These are phyloP conservation scores for Nicotiana noctiflora DNA, from an alignment of 257 asterid genomes.

Conservation along the genomic window DNA sequence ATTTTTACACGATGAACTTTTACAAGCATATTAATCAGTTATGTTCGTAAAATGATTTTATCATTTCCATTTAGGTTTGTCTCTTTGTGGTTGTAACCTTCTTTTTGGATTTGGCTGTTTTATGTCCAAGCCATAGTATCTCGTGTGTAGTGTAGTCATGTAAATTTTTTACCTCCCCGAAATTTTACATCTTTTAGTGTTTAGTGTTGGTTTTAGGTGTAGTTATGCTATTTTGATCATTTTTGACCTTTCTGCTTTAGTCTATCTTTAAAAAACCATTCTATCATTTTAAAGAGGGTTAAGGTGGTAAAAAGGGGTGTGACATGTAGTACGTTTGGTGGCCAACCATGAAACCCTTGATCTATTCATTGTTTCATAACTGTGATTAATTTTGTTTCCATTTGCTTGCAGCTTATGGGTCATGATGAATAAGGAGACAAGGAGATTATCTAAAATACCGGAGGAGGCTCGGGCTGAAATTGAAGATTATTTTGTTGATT, in stretches of 20 bases:
- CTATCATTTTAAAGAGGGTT: too few relatives aligned
- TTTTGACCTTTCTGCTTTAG: too few relatives aligned
- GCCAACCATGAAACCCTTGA: neutral
- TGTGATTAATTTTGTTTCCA: conserved; percentile 5
- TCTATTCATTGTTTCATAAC: conserved; percentile 2
- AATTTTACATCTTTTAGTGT: too few relatives aligned
- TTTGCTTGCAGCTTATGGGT: conserved; percentile 61
- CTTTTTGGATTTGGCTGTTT: neutral
- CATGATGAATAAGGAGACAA: conserved; percentile 96
- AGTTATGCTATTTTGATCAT: too few relatives aligned
- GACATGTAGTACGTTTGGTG: neutral
- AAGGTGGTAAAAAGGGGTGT: too few relatives aligned
- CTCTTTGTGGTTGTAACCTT: neutral
- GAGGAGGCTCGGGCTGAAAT: conserved; percentile 92
- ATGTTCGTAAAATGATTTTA: neutral
- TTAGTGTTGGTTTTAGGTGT: too few relatives aligned
- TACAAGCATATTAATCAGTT: neutral
- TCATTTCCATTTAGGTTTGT: neutral
- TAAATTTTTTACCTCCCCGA: too few relatives aligned
- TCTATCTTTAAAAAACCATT: too few relatives aligned
- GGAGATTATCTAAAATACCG: conserved; percentile 84
- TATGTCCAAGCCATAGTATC: neutral
- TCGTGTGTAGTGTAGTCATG: neutral
- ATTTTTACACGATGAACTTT: neutral
- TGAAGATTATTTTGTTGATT: conserved; percentile 66